Evolutionary conservation across 2,329 filamentous ascomycete species (phyloP), one percentile per base, ranked within the genome.

Genomic region (Calonectria fujianensis): DNA sequence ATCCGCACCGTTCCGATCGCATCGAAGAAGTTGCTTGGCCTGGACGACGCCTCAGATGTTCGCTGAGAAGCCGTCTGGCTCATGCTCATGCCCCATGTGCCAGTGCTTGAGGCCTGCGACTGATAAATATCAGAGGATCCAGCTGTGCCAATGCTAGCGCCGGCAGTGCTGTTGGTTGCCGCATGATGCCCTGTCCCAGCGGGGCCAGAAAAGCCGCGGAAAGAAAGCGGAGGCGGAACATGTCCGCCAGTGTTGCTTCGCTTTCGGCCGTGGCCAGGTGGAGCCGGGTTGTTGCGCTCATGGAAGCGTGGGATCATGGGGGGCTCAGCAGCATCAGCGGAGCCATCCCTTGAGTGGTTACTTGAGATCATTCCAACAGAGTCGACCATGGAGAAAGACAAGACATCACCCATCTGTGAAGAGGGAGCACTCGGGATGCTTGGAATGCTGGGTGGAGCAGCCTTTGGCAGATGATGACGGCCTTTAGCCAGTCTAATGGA

Each of bases 1-100:
- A 99, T 98, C 35, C 97, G 92, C 61, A 98, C 92, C 2, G 96
- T 98, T 1, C 96, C 96, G 73, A 97, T 93, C 1, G 94, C 94
- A 80, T 97, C 96, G 82, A 97, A 97, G 86, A 97, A 96, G 83
- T 92, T 92, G 72, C 86, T 86, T 0, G 87, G 85, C 8, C 85
- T 83, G 13, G 88, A 90, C 1, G 90, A 91, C 4, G 89, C 88
- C 75, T 92, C 90, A 0, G 90, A 91, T 3, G 89, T 90, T n/a
- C 89, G 86, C 74, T 88, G 86, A 7, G 89, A 90, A 3, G 84
- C 82, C 59, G 82, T 83, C 74, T 85, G 87, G 74, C 86, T 87
- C 83, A 88, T 85, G 14, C 85, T 87, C 83, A 88, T 85, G 14
- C 85, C 87, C 85, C 86, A 89, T 20, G 86, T 85, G 45, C 83